Conservation (phyloP, 768 basidiomycete genomes). For the Zangia roseola region DNA sequence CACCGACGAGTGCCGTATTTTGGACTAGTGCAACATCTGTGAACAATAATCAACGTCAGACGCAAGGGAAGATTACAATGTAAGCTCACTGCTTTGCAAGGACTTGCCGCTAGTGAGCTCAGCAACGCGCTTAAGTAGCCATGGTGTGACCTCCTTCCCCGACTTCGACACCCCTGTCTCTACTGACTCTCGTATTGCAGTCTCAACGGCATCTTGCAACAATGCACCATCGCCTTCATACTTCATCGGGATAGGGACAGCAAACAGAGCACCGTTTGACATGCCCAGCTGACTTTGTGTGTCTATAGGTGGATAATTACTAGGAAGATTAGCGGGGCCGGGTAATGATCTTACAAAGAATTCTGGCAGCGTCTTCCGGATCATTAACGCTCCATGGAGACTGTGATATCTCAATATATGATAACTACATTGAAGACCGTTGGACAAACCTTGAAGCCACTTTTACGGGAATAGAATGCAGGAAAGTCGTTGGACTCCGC, state of each 20-base stretch:
- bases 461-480: constrained; percentile 86
- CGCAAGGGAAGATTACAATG: not conserved
- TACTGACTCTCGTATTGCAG: constrained; percentile 82
- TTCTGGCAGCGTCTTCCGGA: constrained; percentile 63
- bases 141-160: constrained; percentile 94
- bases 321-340: not conserved
- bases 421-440: not conserved
- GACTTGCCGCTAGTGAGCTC: constrained; percentile 80
- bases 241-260: constrained; percentile 83
- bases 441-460: constrained; percentile 63
- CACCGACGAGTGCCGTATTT: constrained; percentile 85
- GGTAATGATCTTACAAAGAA: constrained; percentile 60
- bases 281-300: constrained; percentile 68
- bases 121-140: constrained; percentile 81
- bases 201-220: constrained; percentile 78
- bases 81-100: constrained; percentile 61
- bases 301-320: constrained; percentile 42
- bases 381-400: constrained; percentile 75
- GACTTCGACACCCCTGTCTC: constrained; percentile 71
- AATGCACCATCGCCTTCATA: constrained; percentile 63
- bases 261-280: constrained; percentile 77
- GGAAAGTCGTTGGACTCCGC: constrained; percentile 80
- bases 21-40: constrained; percentile 85
- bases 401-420: constrained; percentile 37
- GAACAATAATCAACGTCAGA: constrained; percentile 1